These are phyloP conservation scores for Kwoniella newhampshirensis DNA, from an alignment of 768 basidiomycete species.

Conservation along the genomic window DNA sequence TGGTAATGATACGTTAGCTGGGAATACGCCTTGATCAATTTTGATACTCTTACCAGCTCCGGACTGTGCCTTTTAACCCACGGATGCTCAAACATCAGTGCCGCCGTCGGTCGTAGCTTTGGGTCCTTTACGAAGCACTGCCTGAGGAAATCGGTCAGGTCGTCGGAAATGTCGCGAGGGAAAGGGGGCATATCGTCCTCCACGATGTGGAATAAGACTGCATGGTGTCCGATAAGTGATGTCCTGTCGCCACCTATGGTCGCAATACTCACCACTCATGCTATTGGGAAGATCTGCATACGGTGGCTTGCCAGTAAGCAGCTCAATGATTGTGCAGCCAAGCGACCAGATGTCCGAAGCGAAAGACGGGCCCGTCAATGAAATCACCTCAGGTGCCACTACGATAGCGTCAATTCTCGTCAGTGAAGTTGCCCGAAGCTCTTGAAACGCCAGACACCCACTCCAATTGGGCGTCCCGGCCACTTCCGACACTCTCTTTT, in stretches of 20 bases:
- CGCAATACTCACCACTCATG: constrained; percentile 70
- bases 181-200: constrained; percentile 86
- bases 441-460: constrained; percentile 40
- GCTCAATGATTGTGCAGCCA: constrained; percentile 89
- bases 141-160: constrained; percentile 74
- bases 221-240: constrained; percentile 21
- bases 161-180: constrained; percentile 74
- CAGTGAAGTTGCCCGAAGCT: not conserved
- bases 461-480: constrained; percentile 95
- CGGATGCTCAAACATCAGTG: constrained; percentile 79
- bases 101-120: constrained; percentile 74
- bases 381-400: constrained; percentile 97
- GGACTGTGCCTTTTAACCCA: constrained; percentile 82
- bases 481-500: constrained; percentile 57
- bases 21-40: not conserved
- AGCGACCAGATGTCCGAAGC: constrained; percentile 60
- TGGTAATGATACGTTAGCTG: constrained; percentile 57
- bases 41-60: constrained; percentile 63
- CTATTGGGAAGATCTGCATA: constrained; percentile 84
- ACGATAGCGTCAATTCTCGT: not conserved
- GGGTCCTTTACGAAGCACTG: constrained; percentile 91
- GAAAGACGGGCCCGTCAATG: constrained; percentile 80
- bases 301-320: constrained; percentile 87
- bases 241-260: constrained; percentile 59
- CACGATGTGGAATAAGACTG: constrained; percentile 97